phyloP scores from a whole-genome alignment of 768 basidiomycete genomes.

The Mycena indigotica region DNA sequence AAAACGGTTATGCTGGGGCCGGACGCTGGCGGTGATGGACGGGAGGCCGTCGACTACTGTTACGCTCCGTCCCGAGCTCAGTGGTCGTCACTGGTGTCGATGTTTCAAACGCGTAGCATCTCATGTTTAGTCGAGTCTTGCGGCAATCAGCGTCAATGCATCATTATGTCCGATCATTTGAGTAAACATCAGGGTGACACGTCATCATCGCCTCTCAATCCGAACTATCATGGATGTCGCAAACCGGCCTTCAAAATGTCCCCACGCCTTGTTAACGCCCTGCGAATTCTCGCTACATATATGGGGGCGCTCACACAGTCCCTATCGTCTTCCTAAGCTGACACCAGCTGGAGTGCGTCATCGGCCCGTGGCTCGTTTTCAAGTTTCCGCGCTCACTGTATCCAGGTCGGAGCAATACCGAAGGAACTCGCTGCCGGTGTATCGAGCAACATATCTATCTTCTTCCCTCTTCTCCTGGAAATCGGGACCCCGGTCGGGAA shows the following conservation, averaged over 20 bases:
- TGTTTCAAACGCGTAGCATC: conserved; percentile 2
- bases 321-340: too few species aligned
- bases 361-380: too few species aligned
- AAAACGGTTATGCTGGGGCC: conserved; percentile 17
- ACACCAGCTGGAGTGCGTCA: too few species aligned
- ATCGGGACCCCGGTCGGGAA: too few species aligned
- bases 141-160: not conserved
- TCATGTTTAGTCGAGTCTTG: not conserved
- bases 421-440: too few species aligned
- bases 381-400: too few species aligned
- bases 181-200: not conserved
- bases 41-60: conserved; percentile 11
- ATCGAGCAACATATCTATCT: too few species aligned
- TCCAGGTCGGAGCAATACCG: too few species aligned
- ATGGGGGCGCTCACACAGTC: too few species aligned
- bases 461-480: too few species aligned
- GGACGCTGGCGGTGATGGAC: conserved; percentile 14
- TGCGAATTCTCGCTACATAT: not conserved
- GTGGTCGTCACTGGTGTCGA: conserved; percentile 9
- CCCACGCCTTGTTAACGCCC: not conserved
- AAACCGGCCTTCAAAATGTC: not conserved
- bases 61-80: not conserved
- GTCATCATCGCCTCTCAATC: not conserved
- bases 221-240: not conserved
- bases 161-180: not conserved